Base-by-base conservation (phyloP, 1,284 basidiomycete genomes). In the Xerocomus nothofagi region DNA sequence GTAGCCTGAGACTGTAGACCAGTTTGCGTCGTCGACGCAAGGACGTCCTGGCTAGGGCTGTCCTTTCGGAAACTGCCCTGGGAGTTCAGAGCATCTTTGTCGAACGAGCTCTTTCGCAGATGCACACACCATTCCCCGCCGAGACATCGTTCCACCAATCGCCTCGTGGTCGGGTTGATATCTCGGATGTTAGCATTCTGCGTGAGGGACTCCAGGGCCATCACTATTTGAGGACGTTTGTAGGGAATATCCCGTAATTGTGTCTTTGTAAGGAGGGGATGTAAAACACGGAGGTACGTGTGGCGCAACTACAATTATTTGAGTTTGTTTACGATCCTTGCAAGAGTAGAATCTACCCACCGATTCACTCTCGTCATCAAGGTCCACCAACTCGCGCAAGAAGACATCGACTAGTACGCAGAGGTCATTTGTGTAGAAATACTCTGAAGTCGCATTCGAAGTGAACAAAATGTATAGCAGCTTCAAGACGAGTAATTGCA, bases 351-450 rank as follows among this genome's bases (percentile, higher is more conserved):
- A 46, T 39, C 20, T 23, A 78, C 88, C 51, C 57, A 94, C 93
- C 51, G 94, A 91, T 73, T 98, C 93, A 59, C 84, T 88, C 34
- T 97, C 93, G 50, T 98, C 95, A 47, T 93, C 93, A 20, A 99
- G 74, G 67, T 98, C 89, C 15, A 84, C 80, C 29, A 99, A 75
- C 66, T 97, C 93, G 36, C 96, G 85, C 26, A 99, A 79, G 62
- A 99, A 98, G 4, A 99, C 94, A 63, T 99, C 96, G 10, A 98
- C 92, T 10, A 99, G 76, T 2, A 99, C 96, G 56, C 91, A 84
- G 24, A 99, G 77, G 63, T 99, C 96, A 66, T 99, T 99, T 11
- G 94, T 98, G 72, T 98, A 99, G 63, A 99, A 98, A 69, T 92
- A 99, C 68, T 98, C 94, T 11, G 91, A 86, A 11, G 94, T 96